A percentile compares a stretch with the other conserved stretches of the same genome.
Evolutionary conservation across 2,329 filamentous ascomycete species (phyloP).

Genomic region (Rachicladosporium sp.): DNA sequence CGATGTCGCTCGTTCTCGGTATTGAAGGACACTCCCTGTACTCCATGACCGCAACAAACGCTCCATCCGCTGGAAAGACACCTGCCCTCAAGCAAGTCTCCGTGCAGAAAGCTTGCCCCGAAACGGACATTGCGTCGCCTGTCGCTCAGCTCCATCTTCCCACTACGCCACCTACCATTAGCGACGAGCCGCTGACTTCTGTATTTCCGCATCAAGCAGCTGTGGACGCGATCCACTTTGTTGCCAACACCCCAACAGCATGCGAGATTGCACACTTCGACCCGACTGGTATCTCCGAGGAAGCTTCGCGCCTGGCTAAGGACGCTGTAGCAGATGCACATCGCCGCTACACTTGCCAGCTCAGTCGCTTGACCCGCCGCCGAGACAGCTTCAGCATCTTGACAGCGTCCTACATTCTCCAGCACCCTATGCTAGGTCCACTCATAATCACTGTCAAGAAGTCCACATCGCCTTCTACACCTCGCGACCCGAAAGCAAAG

Average conservation of each 20-base stretch:
- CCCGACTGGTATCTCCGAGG: slow-evolving; percentile 51
- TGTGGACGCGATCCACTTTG: slow-evolving; percentile 32
- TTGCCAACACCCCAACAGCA: slow-evolving; percentile 33
- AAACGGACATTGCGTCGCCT: slow-evolving; percentile 9
- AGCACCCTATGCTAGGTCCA: slow-evolving; percentile 32
- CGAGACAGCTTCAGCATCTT: slow-evolving; percentile 14
- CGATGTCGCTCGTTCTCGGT: slow-evolving; percentile 2
- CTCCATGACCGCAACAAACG: slow-evolving; percentile 12
- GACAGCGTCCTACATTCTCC: slow-evolving; percentile 30
- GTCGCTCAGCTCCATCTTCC: slow-evolving; percentile 17
- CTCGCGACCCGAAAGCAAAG: slow-evolving; percentile 14
- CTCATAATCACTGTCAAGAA: slow-evolving; percentile 30
- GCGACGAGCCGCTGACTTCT: slow-evolving; percentile 9
- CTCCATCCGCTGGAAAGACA: slow-evolving; percentile 1
- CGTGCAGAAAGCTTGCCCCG: slow-evolving; percentile 15
- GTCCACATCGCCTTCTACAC: slow-evolving; percentile 14
- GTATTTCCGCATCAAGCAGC: slow-evolving; percentile 37
- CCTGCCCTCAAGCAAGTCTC: slow-evolving; percentile 10
- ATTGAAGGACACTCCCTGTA: slow-evolving; percentile 13
- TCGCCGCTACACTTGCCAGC: slow-evolving; percentile 54
- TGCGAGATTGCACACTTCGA: slow-evolving; percentile 51
- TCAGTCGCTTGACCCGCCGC: slow-evolving; percentile 47
- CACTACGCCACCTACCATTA: not conserved
- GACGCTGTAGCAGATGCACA: slow-evolving; percentile 46
- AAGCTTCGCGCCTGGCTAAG: slow-evolving; percentile 48